Conservation (phyloP, 2,329 filamentous ascomycete species). For the Cladobotryum protrusum region DNA sequence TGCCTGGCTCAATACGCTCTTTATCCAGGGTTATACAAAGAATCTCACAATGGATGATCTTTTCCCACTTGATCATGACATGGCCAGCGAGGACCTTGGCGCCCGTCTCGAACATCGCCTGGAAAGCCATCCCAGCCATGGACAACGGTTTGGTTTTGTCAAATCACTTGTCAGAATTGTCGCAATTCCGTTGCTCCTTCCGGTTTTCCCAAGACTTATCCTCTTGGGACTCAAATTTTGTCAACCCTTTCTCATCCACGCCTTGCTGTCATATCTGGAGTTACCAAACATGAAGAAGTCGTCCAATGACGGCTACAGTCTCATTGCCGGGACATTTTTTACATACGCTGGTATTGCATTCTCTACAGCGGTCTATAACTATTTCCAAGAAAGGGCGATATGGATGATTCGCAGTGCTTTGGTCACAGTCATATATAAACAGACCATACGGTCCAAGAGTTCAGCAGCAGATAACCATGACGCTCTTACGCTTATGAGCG, state of each 20-base stretch:
- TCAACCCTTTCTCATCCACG: constrained; percentile 38
- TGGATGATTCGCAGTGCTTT: constrained; percentile 24
- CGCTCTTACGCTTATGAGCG: constrained; percentile 41
- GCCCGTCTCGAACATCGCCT: neutral
- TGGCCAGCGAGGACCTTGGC: constrained; percentile 21
- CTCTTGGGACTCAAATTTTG: constrained; percentile 28
- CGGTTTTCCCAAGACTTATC: constrained; percentile 26
- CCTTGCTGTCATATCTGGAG: constrained; percentile 29
- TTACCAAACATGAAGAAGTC: constrained; percentile 9
- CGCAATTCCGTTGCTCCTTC: constrained; percentile 21
- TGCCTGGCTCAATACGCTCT: constrained; percentile 31
- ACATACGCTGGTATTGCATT: constrained; percentile 37
- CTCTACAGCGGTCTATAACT: constrained; percentile 10
- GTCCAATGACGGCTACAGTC: constrained; percentile 31
- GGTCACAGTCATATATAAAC: constrained; percentile 27
- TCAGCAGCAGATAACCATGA: constrained; percentile 32
- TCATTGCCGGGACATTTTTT: constrained; percentile 35
- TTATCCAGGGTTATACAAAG: constrained; percentile 29
- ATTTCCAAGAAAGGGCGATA: neutral
- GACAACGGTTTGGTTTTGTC: neutral
- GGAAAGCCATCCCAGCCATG: neutral
- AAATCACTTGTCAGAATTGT: constrained; percentile 17
- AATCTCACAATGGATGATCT: constrained; percentile 29
- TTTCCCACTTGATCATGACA: constrained; percentile 27
- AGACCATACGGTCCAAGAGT: constrained; percentile 26